Percentiles rank a stretch among this genome's conserved stretches.
Conservation (phyloP, 345 rosid genomes). For the Pistacia vera region DNA sequence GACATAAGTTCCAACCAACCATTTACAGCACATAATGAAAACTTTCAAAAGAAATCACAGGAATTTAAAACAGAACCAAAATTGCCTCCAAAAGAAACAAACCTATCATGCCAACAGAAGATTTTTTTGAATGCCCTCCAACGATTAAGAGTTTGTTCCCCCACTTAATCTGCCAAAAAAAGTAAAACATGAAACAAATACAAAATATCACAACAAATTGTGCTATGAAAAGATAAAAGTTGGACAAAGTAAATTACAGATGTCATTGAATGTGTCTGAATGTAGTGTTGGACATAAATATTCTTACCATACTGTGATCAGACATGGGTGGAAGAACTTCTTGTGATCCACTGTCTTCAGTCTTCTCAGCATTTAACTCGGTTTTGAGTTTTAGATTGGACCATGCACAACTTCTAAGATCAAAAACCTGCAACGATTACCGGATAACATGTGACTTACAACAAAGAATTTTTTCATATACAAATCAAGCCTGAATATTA, state of each 20-base stretch:
- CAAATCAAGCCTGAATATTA: not conserved
- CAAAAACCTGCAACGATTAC: conserved; percentile 65
- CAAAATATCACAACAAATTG: conserved; percentile 10
- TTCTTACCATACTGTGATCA: conserved; percentile 78
- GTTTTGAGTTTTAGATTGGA: conserved; percentile 50
- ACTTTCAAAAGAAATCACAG: conserved; percentile 10
- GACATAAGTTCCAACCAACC: conserved; percentile 25
- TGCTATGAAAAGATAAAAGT: conserved; percentile 5
- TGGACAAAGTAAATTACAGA: conserved; percentile 1
- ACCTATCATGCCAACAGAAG: conserved; percentile 68
- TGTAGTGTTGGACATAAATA: conserved; percentile 7
- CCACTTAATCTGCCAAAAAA: conserved; percentile 70
- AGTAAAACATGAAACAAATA: not conserved
- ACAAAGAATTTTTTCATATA: conserved; percentile 19
- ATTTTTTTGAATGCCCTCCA: conserved; percentile 79
- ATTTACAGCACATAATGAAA: not conserved
- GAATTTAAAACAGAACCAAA: conserved; percentile 11
- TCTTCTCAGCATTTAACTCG: conserved; percentile 40
- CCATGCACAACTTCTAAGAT: conserved; percentile 82
- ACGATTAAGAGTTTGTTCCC: conserved; percentile 74
- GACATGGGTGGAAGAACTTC: conserved; percentile 74
- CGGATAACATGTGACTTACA: conserved; percentile 23
- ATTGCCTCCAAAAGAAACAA: conserved; percentile 24
- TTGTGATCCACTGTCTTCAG: conserved; percentile 37
- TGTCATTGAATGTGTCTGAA: not conserved